These are phyloP conservation scores for Phalaenopsis equestris DNA, from an alignment of 106 monocot genomes.

Conservation along the genomic window DNA sequence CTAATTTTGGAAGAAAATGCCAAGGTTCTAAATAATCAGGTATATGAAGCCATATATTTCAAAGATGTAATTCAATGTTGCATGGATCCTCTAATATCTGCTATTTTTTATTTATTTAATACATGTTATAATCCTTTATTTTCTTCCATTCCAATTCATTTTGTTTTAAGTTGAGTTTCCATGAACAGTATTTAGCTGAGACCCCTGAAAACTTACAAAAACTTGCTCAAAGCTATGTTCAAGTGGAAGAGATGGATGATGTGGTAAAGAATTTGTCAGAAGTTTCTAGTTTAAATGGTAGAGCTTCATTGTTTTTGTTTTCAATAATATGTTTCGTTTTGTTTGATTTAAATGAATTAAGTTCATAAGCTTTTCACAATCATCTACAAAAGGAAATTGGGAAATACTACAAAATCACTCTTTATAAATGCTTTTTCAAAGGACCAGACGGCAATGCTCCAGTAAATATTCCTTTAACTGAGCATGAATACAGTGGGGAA, in stretches of 20 bases:
- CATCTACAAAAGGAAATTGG: not conserved
- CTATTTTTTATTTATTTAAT: not conserved
- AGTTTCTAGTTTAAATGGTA: constrained; percentile 9
- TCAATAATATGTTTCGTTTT: not conserved
- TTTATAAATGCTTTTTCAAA: not conserved
- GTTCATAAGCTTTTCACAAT: not conserved
- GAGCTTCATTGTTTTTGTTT: not conserved
- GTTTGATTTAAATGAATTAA: constrained; percentile 1
- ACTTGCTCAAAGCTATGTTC: constrained; percentile 10
- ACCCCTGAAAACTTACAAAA: constrained; percentile 8
- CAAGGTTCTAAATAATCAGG: not conserved
- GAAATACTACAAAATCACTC: not conserved
- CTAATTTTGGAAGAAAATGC: not conserved
- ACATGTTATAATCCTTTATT: not conserved
- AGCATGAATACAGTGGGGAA: not conserved
- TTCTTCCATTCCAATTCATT: not conserved
- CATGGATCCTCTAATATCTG: not conserved
- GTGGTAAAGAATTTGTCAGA: not conserved
- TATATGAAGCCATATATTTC: not conserved
- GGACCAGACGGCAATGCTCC: not conserved
- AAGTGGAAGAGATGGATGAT: constrained; percentile 9
- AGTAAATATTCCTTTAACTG: not conserved
- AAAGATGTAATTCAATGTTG: not conserved
- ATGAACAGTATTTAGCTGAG: not conserved
- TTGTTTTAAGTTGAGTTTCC: not conserved